These are phyloP conservation scores for Colletotrichum nymphaeae DNA, from an alignment of 2,329 filamentous ascomycete genomes.

Conservation along the genomic window DNA sequence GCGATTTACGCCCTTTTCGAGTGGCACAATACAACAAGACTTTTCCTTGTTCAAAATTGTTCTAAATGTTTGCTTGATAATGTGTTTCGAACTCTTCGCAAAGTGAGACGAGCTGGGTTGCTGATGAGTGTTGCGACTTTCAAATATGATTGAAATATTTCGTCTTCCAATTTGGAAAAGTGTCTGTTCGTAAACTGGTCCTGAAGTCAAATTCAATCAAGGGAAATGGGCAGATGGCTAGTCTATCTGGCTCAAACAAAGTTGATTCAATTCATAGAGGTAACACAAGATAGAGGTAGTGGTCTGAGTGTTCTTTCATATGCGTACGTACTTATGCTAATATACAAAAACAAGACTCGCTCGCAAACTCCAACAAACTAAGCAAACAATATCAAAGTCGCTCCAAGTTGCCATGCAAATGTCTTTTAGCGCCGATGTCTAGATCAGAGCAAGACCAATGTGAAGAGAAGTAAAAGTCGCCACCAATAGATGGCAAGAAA, in stretches of 20 bases:
- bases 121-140: too few relatives aligned
- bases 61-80: too few relatives aligned
- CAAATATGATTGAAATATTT: too few relatives aligned
- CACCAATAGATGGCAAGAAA: not conserved
- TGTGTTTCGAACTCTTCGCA: too few relatives aligned
- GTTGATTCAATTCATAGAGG: not conserved
- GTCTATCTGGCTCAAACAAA: not conserved
- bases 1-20: slow-evolving; percentile 23
- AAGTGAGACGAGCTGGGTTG: too few relatives aligned
- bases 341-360: not conserved
- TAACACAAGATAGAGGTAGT: not conserved
- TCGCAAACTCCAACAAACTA: not conserved
- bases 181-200: too few relatives aligned
- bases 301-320: not conserved
- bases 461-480: not conserved
- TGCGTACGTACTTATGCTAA: not conserved
- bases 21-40: slow-evolving; percentile 25
- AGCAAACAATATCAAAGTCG: not conserved
- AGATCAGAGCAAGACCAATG: not conserved
- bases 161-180: too few relatives aligned
- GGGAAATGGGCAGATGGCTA: too few relatives aligned
- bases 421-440: not conserved
- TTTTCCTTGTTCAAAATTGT: slow-evolving; percentile 3
- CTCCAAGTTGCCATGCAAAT: not conserved
- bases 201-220: too few relatives aligned